A percentile compares a stretch with the other conserved stretches of the same genome.
phyloP scores from a whole-genome alignment of 176 grass and related monocot genomes.

The Phyllostachys edulis region DNA sequence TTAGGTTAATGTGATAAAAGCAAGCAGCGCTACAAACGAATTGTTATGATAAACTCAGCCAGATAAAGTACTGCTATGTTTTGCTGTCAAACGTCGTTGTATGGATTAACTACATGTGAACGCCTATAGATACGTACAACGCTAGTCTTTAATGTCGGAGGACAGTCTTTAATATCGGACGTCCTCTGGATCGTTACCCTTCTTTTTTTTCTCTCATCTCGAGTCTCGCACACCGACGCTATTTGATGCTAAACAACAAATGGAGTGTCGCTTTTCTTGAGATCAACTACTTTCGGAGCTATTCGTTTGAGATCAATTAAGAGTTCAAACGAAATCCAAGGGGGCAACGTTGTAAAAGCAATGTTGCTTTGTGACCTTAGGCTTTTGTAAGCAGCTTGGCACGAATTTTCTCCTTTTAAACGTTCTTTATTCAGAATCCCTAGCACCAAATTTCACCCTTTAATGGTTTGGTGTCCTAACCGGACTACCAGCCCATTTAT shows the following conservation, averaged over 20 bases:
- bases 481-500: neutral
- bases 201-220: too few species aligned
- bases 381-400: neutral
- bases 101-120: too few species aligned
- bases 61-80: too few species aligned
- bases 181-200: too few species aligned
- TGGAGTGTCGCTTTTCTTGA: neutral
- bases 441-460: neutral
- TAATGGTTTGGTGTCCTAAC: neutral
- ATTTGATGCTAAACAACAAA: neutral
- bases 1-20: too few species aligned
- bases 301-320: neutral
- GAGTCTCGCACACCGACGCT: neutral
- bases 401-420: neutral
- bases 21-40: too few species aligned
- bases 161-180: too few species aligned
- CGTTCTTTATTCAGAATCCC: neutral
- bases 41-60: too few species aligned
- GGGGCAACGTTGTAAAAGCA: neutral
- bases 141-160: too few species aligned
- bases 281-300: neutral
- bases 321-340: neutral
- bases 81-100: too few species aligned
- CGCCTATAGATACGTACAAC: too few species aligned
- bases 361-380: neutral